A percentile compares a stretch with the other conserved stretches of the same genome.
Evolutionary conservation across 257 asterid genomes (phyloP).

Genomic region (Plantago elongata): DNA sequence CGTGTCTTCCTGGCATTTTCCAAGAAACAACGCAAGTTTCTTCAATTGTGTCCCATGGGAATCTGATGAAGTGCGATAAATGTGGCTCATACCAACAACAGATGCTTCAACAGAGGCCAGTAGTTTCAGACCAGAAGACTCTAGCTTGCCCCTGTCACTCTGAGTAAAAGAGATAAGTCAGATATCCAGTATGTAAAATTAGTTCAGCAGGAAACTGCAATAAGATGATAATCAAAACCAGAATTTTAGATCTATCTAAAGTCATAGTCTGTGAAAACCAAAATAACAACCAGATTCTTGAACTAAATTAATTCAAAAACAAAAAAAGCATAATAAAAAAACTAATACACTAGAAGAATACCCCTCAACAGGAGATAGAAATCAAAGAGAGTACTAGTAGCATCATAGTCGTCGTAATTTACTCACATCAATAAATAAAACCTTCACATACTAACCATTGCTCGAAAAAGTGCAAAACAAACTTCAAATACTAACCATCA

Average conservation of each 20-base stretch:
- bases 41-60: conserved; percentile 59
- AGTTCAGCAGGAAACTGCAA: conserved; percentile 1
- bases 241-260: background rate
- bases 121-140: conserved; percentile 36
- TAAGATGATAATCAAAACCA: conserved; percentile 3
- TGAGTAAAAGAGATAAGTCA: conserved; percentile 13
- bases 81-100: conserved; percentile 76
- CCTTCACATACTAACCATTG: no score
- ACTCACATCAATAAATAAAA: no score
- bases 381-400: no score
- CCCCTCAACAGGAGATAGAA: no score
- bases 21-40: conserved; percentile 66
- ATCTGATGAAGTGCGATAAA: conserved; percentile 64
- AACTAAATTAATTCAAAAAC: no score
- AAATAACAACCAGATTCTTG: no score
- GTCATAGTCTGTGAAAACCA: no score
- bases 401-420: no score
- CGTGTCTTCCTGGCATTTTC: conserved; percentile 47
- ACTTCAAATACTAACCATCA: conserved; percentile 47
- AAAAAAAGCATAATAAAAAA: conserved; percentile 1
- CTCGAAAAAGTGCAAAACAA: no score
- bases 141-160: conserved; percentile 35
- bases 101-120: conserved; percentile 71
- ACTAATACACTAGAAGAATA: no score
- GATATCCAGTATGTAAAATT: conserved; percentile 10